Conservation (phyloP, 176 grass and related monocot species). For the Themeda triandra region DNA sequence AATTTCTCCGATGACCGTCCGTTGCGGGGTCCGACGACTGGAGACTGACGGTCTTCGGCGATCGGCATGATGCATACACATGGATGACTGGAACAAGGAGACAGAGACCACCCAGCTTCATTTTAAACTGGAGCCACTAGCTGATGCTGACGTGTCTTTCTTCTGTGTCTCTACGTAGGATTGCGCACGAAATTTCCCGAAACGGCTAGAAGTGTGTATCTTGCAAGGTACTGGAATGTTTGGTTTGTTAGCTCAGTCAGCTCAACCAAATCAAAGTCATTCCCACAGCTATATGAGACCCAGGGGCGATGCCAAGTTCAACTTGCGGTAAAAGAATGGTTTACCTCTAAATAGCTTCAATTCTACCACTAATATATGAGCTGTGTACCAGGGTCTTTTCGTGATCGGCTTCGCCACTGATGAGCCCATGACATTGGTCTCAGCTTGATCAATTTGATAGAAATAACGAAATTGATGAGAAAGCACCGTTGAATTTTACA, state of each 20-base stretch:
- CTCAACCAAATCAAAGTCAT: neutral
- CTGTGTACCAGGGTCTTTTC: too few species aligned
- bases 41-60: neutral
- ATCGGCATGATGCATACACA: neutral
- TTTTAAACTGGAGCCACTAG: neutral
- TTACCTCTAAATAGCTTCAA: too few species aligned
- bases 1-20: conserved; percentile 14
- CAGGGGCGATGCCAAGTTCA: too few species aligned
- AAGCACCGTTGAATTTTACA: too few species aligned
- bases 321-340: too few species aligned
- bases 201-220: neutral
- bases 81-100: neutral
- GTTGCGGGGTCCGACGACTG: neutral
- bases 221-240: neutral
- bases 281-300: too few species aligned
- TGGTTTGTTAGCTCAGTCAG: neutral
- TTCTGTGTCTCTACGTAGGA: neutral
- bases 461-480: too few species aligned
- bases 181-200: neutral
- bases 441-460: too few species aligned
- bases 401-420: too few species aligned
- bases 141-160: neutral
- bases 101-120: neutral
- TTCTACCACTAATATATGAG: too few species aligned
- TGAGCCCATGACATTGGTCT: too few species aligned